Base-by-base conservation (phyloP, 371 early-diverging fungal species). In the Lichtheimia corymbifera region DNA sequence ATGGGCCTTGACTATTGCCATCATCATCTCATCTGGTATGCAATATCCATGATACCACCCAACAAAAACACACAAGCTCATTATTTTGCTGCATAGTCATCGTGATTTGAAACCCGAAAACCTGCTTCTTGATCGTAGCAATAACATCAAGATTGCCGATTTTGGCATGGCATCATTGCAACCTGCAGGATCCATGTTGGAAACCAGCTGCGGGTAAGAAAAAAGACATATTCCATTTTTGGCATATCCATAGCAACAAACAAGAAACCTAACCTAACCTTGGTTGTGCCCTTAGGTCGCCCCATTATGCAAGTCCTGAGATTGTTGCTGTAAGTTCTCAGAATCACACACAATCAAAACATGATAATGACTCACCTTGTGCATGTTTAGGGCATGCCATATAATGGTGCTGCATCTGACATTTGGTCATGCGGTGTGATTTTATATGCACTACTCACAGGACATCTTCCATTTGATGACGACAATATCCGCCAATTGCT, bases 61-160 rank as follows among this genome's bases (percentile, higher is more conserved):
- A 35, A 35, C 35, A 35, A 11, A 28, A 28, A 28, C 28, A 35
- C 11, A 6, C 11, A 9, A 11, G 35, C 35, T 35, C 11, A 35
- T 35, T 35, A 11, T 24, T 44, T 1, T 18, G 25, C 42, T 44
- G 22, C 13, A 56, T 65, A 93, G 96, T 59, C 98, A 99, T 74
- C 88, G 99, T 57, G 99, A 99, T 75, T 77, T 99, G 27, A 99
- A 99, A 67, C 97, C 97, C 74, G 91, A 90, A 61, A 99, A 99
- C 66, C 78, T 99, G 42, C 82, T 99, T 62, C 77, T 99, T 24
- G 95, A 97, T 71, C 77, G 83, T 50, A 86, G 85, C 40, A 84
- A 79, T 54, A 88, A 86, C 52, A 88, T 95, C 66, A 94, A 93
- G 63, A 87, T 91, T 70, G 93, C 91, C 20, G 92, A 93, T 71